Percentiles rank a stretch among this genome's conserved stretches.
Conservation (phyloP, 2,329 filamentous ascomycete genomes). For the Clarireedia hainanense region DNA sequence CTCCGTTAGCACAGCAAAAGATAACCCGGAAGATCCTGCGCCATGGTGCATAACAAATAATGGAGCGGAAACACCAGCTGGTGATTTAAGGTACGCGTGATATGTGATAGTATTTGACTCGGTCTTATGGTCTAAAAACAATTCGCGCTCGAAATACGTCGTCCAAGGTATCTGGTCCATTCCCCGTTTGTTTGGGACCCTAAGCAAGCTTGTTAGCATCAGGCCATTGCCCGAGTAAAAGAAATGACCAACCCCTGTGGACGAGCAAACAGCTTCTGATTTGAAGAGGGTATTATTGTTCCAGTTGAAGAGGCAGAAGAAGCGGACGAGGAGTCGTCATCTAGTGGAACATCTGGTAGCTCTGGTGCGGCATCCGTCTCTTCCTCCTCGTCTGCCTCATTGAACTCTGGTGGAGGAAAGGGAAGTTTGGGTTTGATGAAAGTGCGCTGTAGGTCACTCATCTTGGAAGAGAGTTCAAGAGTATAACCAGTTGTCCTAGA, state of each 20-base stretch:
- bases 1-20: constrained; percentile 73
- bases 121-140: constrained; percentile 55
- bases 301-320: constrained; percentile 79
- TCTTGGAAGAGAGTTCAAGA: constrained; percentile 31
- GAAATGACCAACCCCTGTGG: constrained; percentile 51
- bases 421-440: constrained; percentile 71
- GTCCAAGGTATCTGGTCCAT: constrained; percentile 57
- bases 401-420: constrained; percentile 47
- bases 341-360: constrained; percentile 32
- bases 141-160: constrained; percentile 81
- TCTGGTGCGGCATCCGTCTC: constrained; percentile 30
- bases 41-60: constrained; percentile 94
- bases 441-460: constrained; percentile 75
- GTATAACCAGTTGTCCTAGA: no score
- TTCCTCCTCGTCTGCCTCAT: constrained; percentile 42
- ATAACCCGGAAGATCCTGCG: constrained; percentile 85
- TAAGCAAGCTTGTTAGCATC: constrained; percentile 15
- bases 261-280: constrained; percentile 64
- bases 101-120: constrained; percentile 48
- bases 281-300: constrained; percentile 76
- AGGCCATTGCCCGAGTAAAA: not conserved
- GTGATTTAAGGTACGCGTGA: constrained; percentile 84
- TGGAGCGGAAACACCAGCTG: constrained; percentile 56
- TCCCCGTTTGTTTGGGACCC: constrained; percentile 26
- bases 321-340: constrained; percentile 64